Base-by-base conservation (phyloP, 345 rosid species). In the Arabidopsis arenosa region DNA sequence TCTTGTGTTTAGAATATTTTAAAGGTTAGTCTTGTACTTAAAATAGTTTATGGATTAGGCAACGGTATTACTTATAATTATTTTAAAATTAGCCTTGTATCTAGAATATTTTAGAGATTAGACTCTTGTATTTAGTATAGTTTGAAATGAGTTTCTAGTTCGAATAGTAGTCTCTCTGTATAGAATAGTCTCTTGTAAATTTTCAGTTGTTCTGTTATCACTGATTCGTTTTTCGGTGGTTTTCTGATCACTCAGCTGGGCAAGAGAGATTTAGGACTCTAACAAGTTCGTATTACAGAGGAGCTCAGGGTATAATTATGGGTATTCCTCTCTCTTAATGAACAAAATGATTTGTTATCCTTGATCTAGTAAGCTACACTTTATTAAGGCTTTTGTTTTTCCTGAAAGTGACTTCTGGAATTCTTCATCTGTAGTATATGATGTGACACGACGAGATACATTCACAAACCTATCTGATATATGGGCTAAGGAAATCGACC, bases 231-330 rank as follows among this genome's bases (percentile, higher is more conserved):
- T 43, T 64, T 23, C 59, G 59, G 26, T 48, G 74, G 59, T 47
- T 63, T 40, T 61, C 26, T 71, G 26, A 64, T 66, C n/a, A 28
- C 79, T 83, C 89, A 94, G 98, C 97, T 85, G 98, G 98, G 45
- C 96, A 94, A 85, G 98, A 94, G 80, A 86, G 97, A 68, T 94
- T 94, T 79, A 86, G 98, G 80, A 94, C 98, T 35, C 83, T 94
- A 5, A 92, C 97, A 4, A 90, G 96, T 70, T 94, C 97, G 6
- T 92, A 94, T 79, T 94, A 94, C 85, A 89, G 97, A 82, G 98
- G 97, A 69, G 97, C 98, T 61, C 98, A 92, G 80, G 97, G 97
- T 73, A 85, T 94, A 48, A 85, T 92, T 10, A 87, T 92, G 98
- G 98, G 98, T 94, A 85, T 57, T 76, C 15, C 32, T 58, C 75